Evolutionary conservation across 345 rosid species (phyloP).

Genomic region (Carallia brachiata): DNA sequence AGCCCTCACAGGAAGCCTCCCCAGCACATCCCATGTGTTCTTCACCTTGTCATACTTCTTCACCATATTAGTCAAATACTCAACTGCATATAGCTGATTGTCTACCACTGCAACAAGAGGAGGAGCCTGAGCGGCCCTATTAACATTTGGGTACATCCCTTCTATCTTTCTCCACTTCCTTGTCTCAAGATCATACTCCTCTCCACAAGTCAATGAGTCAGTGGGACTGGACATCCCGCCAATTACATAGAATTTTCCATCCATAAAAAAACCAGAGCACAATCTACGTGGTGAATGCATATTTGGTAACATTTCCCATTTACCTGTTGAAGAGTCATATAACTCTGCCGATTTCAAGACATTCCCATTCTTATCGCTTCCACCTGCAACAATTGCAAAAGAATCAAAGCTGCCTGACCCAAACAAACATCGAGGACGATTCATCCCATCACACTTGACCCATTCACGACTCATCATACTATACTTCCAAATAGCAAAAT

Average conservation of each 20-base stretch:
- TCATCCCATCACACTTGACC: constrained; percentile 72
- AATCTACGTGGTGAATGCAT: constrained; percentile 69
- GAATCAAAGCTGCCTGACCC: constrained; percentile 71
- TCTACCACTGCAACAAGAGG: constrained; percentile 79
- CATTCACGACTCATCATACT: constrained; percentile 50
- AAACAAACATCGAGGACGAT: constrained; percentile 69
- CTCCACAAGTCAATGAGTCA: constrained; percentile 61
- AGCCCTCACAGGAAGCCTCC: constrained; percentile 72
- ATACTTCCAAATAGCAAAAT: constrained; percentile 78
- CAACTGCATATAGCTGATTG: constrained; percentile 67
- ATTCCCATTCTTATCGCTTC: constrained; percentile 58
- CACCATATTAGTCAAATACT: constrained; percentile 68
- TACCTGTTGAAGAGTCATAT: constrained; percentile 61
- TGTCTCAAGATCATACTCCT: constrained; percentile 62
- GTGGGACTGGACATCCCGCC: constrained; percentile 75
- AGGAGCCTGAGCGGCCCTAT: constrained; percentile 79
- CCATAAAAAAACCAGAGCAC: constrained; percentile 87
- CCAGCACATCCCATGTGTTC: constrained; percentile 69
- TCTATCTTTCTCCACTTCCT: constrained; percentile 63
- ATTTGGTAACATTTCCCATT: constrained; percentile 64
- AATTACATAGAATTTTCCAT: constrained; percentile 68
- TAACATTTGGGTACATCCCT: constrained; percentile 78
- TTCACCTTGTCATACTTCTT: constrained; percentile 62
- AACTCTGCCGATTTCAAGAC: constrained; percentile 63
- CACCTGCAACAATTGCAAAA: constrained; percentile 70